Base-by-base conservation (phyloP, 768 basidiomycete species). In the Kwoniella heveanensis region DNA sequence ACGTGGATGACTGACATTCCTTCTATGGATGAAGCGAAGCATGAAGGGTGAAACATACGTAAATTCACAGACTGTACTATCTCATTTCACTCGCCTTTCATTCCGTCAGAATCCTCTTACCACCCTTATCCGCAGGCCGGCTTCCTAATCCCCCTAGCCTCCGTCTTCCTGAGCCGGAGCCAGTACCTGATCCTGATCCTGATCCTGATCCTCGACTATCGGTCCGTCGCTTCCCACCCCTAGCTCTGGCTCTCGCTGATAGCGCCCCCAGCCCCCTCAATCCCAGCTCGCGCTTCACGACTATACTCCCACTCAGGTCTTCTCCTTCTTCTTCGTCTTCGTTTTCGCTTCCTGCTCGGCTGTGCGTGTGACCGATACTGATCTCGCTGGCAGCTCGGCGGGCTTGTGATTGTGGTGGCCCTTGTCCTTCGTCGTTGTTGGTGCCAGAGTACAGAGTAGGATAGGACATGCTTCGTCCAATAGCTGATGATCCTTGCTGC, bases 381-480 rank as follows among this genome's bases (percentile, higher is more conserved):
- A 24, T 22, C 22, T 26, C 48, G 48, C 48, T 44, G 8, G 39
- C 39, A 17, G 39, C 15, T 29, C 22, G 25, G n/a, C n/a, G n/a
- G n/a, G n/a, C n/a, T n/a, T n/a, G n/a, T n/a, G n/a, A n/a, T n/a
- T n/a, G n/a, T n/a, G n/a, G n/a, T n/a, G n/a, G n/a, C n/a, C n/a
- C n/a, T 24, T 44, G 22, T 24, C 24, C 13, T 17, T 27, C 39
- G 21, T 19, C 21, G 56, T 47, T 60, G 25, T 32, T n/a, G 21
- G 13, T 30, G 8, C 24, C 29, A 10, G 46, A 7, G n/a, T 32
- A 29, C 3, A 47, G 26, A 25, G 27, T 24, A 26, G 52, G 51
- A 46, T 54, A 55, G n/a, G 55, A 63, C n/a, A 46, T 36, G 48
- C 62, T 56, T 52, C 52, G 49, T 50, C 50, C 62, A 15, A 54